phyloP scores from a whole-genome alignment of 768 basidiomycete species.

The Rhizopogon rudus region DNA sequence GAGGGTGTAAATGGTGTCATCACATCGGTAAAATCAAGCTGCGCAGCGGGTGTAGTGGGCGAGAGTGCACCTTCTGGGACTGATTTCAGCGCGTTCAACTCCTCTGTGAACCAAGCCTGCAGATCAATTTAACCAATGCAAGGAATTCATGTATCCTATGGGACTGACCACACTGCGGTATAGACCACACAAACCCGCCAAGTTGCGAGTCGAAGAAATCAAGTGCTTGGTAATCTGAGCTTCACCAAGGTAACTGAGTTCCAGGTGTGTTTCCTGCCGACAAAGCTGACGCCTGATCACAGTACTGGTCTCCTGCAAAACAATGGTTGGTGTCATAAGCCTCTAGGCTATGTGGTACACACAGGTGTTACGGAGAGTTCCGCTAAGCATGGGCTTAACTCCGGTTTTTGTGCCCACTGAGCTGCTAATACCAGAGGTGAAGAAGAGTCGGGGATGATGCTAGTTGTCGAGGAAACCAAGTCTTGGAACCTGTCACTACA shows the following conservation, averaged over 20 bases:
- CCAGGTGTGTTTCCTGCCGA: slow-evolving; percentile 75
- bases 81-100: slow-evolving; percentile 64
- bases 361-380: slow-evolving; percentile 58
- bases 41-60: slow-evolving; percentile 41
- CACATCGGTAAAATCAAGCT: slow-evolving; percentile 43
- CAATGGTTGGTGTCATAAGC: neutral
- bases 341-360: slow-evolving; percentile 17
- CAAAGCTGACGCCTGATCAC: slow-evolving; percentile 52
- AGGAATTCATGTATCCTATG: slow-evolving; percentile 7
- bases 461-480: slow-evolving; percentile 43
- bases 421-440: slow-evolving; percentile 51
- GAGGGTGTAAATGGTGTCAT: slow-evolving; percentile 39
- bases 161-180: slow-evolving; percentile 80
- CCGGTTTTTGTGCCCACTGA: slow-evolving; percentile 82
- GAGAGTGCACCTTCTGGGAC: slow-evolving; percentile 45
- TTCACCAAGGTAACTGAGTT: slow-evolving; percentile 60
- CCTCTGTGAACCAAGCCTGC: slow-evolving; percentile 82
- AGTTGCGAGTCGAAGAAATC: slow-evolving; percentile 63
- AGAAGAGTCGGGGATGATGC: slow-evolving; percentile 33
- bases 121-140: neutral
- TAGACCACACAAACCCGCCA: slow-evolving; percentile 71
- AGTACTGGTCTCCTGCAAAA: slow-evolving; percentile 34
- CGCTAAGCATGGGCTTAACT: slow-evolving; percentile 68
- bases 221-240: slow-evolving; percentile 56
- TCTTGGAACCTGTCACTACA: slow-evolving; percentile 87